Evolutionary conservation across 495 filamentous ascomycete species (phyloP), one percentile per base, ranked within the genome.

Genomic region (Hypoxylon cercidicola): DNA sequence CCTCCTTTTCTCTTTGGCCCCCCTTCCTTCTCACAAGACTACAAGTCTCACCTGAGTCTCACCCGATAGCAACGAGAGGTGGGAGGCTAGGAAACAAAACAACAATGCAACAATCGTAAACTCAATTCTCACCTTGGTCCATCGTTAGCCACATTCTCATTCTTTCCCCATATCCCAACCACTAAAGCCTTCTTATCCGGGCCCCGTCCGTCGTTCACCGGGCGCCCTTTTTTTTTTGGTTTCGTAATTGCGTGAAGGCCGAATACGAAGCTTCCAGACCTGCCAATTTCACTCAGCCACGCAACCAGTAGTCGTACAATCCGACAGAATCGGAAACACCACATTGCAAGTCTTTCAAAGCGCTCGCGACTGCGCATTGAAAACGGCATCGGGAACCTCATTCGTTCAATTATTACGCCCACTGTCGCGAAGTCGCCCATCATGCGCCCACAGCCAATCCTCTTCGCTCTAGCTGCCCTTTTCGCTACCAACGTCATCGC

Each of bases 401-500:
- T 16, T 63, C 60, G 50, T 30, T 63, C 39, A 21, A 51, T 37
- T 58, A 62, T 20, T 46, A 25, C 13, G 32, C 44, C 32, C 20
- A 20, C 40, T 47, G 44, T 62, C 55, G 60, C 49, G 18, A 44
- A 35, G 35, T 60, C 49, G 54, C 59, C 55, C 59, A 68, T 43
- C 65, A 68, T 68, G 65, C 65, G 65, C 37, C 34, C 65, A 4
- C 60, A 68, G 50, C 65, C 54, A 16, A 47, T 68, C 40, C 60
- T 68, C 40, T 63, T 63, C 44, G 49, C 55, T 10, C 16, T 55
- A 6, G 53, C 56, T 28, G 68, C 68, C 47, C 52, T 67, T 1
- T 48, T 72, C 30, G 66, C 69, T 20, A 62, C 71, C 6, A 56
- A 55, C 34, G 65, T 61, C 37, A 46, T 69, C 40, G 71, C 71